These are phyloP conservation scores for Clarkia xantiana DNA, from an alignment of 345 rosid species.

Conservation along the genomic window DNA sequence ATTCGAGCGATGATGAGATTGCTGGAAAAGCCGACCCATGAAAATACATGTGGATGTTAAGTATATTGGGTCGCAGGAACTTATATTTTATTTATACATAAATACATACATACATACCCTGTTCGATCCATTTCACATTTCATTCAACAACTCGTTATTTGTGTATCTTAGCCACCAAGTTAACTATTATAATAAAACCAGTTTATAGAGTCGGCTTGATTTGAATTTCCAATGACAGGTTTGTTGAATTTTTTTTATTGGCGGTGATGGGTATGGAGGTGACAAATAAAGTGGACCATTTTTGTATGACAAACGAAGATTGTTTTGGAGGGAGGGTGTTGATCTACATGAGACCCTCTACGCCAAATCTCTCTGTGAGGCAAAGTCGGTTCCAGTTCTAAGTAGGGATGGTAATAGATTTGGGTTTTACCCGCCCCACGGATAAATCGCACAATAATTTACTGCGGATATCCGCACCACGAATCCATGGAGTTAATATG, in stretches of 20 bases:
- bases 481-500: no score
- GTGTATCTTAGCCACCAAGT: neutral
- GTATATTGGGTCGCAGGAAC: neutral
- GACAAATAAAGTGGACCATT: neutral
- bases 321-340: slow-evolving; percentile 28
- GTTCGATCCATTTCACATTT: no score
- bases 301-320: slow-evolving; percentile 14
- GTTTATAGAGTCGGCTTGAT: no score
- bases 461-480: no score
- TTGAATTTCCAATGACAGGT: no score
- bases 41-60: neutral
- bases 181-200: no score
- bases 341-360: slow-evolving; percentile 32
- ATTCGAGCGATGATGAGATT: slow-evolving; percentile 42
- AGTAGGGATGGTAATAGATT: no score
- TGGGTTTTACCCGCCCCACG: no score
- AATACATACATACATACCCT: no score
- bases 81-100: no score
- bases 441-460: no score
- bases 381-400: slow-evolving; percentile 17
- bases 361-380: slow-evolving; percentile 21
- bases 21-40: slow-evolving; percentile 50
- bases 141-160: neutral
- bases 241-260: neutral
- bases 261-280: no score